Evolutionary conservation across 108 stramenopile genomes (phyloP).

Genomic region (Cyclostephanos invisitatus): DNA sequence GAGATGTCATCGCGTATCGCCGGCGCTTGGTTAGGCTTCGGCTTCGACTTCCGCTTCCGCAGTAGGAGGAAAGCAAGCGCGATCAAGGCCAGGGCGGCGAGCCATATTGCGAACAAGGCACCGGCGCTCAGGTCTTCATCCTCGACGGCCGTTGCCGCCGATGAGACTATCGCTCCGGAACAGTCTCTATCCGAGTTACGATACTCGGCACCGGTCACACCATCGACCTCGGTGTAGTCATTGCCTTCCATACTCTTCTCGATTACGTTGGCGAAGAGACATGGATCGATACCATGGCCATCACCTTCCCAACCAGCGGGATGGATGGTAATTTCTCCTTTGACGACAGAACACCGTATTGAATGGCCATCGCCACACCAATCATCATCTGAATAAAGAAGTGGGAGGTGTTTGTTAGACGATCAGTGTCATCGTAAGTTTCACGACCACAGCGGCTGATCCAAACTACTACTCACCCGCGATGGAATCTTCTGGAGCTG

Average conservation of each 20-base stretch:
- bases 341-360: slow-evolving; percentile 14
- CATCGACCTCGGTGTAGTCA: slow-evolving; percentile 29
- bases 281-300: slow-evolving; percentile 10
- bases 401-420: not conserved
- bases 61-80: slow-evolving; percentile 17
- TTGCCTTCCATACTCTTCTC: slow-evolving; percentile 27
- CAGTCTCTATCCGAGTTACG: slow-evolving; percentile 13
- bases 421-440: not conserved
- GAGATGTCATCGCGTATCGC: slow-evolving; percentile 15
- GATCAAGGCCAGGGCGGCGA: slow-evolving; percentile 16
- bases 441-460: not conserved
- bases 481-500: slow-evolving; percentile 27
- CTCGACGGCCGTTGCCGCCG: slow-evolving; percentile 4
- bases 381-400: slow-evolving; percentile 24
- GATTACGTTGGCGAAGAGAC: slow-evolving; percentile 15
- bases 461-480: slow-evolving; percentile 23
- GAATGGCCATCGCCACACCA: slow-evolving; percentile 15
- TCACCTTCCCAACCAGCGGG: slow-evolving; percentile 4
- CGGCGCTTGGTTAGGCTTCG: no score
- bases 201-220: slow-evolving; percentile 29
- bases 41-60: slow-evolving; percentile 23
- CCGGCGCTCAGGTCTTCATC: slow-evolving; percentile 22
- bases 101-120: slow-evolving; percentile 15
- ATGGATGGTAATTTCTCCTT: slow-evolving; percentile 22
- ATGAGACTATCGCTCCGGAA: slow-evolving; percentile 1